Percentiles rank a stretch among this genome's conserved stretches.
Evolutionary conservation across 1,139 yeast species (phyloP).

Genomic region (Pichia norvegensis): DNA sequence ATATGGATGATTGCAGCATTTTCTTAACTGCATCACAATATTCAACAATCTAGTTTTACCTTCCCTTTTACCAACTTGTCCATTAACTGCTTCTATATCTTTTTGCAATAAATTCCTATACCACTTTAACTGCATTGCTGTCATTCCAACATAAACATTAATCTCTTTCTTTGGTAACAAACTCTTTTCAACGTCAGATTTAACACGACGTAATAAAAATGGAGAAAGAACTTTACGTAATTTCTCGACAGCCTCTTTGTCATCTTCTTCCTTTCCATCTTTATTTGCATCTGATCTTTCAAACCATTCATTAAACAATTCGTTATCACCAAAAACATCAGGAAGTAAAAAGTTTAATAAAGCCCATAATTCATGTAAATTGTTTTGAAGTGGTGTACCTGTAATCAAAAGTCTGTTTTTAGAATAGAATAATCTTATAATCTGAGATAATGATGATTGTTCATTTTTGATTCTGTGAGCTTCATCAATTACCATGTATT

Average conservation of each 20-base stretch:
- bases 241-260: slow-evolving; percentile 60
- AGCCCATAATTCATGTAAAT: slow-evolving; percentile 94
- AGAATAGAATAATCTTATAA: slow-evolving; percentile 78
- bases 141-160: slow-evolving; percentile 87
- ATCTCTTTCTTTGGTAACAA: slow-evolving; percentile 84
- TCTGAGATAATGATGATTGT: slow-evolving; percentile 82
- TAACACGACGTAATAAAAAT: slow-evolving; percentile 79
- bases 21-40: slow-evolving; percentile 93
- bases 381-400: slow-evolving; percentile 94
- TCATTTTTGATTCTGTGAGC: slow-evolving; percentile 96
- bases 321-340: slow-evolving; percentile 88
- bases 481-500: slow-evolving; percentile 89
- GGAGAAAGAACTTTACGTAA: slow-evolving; percentile 82
- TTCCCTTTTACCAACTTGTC: slow-evolving; percentile 80
- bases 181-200: slow-evolving; percentile 87
- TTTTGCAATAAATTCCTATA: slow-evolving; percentile 81
- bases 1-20: slow-evolving; percentile 96
- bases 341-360: slow-evolving; percentile 82
- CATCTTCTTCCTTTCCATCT: slow-evolving; percentile 35
- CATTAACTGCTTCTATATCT: slow-evolving; percentile 94
- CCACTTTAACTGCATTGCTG: slow-evolving; percentile 91
- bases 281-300: slow-evolving; percentile 39
- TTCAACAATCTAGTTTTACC: slow-evolving; percentile 85
- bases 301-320: slow-evolving; percentile 89
- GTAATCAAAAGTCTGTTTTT: slow-evolving; percentile 80